phyloP scores from a whole-genome alignment of 2,329 filamentous ascomycete genomes.

The Colletotrichum abscissum region DNA sequence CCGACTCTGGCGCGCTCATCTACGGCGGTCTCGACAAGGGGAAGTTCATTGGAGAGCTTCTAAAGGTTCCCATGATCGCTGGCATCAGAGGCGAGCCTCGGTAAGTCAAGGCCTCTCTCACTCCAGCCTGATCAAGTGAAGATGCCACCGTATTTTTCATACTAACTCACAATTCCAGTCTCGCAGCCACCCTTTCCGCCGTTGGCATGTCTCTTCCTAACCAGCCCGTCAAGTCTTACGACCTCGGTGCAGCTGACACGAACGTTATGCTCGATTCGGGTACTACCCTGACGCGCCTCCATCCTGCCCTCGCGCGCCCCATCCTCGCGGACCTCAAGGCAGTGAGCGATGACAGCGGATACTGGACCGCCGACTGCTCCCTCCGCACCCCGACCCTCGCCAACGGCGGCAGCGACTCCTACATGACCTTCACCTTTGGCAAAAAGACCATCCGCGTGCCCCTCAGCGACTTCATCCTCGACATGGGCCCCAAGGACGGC shows the following conservation, averaged over 20 bases:
- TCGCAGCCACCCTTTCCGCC: constrained; percentile 47
- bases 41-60: constrained; percentile 61
- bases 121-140: not conserved
- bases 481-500: constrained; percentile 45
- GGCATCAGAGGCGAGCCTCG: constrained; percentile 48
- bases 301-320: constrained; percentile 51
- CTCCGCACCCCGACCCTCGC: constrained; percentile 41
- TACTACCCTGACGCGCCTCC: constrained; percentile 61
- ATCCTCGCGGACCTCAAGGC: constrained; percentile 58
- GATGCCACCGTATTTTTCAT: not conserved
- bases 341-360: constrained; percentile 51
- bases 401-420: constrained; percentile 44
- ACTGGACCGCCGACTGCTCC: constrained; percentile 57
- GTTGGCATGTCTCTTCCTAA: constrained; percentile 46
- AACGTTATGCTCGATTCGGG: constrained; percentile 65
- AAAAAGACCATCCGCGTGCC: constrained; percentile 54
- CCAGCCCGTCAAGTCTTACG: constrained; percentile 38
- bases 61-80: constrained; percentile 54
- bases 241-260: constrained; percentile 44
- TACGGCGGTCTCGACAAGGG: constrained; percentile 65
- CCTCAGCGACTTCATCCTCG: constrained; percentile 62
- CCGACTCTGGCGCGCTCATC: constrained; percentile 59
- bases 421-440: constrained; percentile 61
- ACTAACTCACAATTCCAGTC: constrained; percentile 38
- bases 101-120: constrained; percentile 15